Evolutionary conservation across 192 early-diverging fungal genomes (phyloP).

Genomic region (Umbelopsis isabellina): DNA sequence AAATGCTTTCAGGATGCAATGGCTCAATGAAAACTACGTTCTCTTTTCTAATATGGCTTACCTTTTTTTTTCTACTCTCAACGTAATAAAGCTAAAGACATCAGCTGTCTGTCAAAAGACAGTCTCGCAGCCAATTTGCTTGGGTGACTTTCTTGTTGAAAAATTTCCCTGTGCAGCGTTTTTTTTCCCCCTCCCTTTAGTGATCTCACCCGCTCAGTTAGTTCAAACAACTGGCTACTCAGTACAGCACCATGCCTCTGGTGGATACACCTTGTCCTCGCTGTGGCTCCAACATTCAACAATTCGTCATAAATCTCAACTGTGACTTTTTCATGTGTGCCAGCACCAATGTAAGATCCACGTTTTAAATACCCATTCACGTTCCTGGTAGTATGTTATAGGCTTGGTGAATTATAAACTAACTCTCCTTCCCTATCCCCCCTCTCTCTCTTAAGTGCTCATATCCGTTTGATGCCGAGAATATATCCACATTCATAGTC

Average conservation of each 20-base stretch:
- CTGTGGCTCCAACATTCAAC: slow-evolving; percentile 9
- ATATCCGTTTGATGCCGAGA: slow-evolving; percentile 7
- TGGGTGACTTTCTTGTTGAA: no score
- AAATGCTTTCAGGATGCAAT: no score
- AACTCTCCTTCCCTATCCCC: neutral
- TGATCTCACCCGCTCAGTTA: neutral
- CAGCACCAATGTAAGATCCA: neutral
- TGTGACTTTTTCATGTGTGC: slow-evolving; percentile 13
- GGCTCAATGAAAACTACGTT: no score
- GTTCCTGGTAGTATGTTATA: neutral
- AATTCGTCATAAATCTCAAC: slow-evolving; percentile 1
- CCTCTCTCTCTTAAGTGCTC: no score
- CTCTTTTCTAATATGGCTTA: no score
- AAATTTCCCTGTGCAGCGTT: neutral
- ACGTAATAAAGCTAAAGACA: no score
- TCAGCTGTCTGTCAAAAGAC: no score
- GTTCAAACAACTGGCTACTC: neutral
- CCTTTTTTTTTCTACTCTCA: no score
- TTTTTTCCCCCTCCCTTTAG: neutral
- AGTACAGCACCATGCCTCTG: slow-evolving; percentile 1
- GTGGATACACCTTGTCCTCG: slow-evolving; percentile 18
- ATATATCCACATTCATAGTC: neutral
- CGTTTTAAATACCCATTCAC: neutral
- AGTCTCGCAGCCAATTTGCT: no score
- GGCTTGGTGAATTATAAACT: no score